These are phyloP conservation scores for Pseudocercospora crystallina DNA, from an alignment of 2,329 filamentous ascomycete genomes.

Conservation along the genomic window DNA sequence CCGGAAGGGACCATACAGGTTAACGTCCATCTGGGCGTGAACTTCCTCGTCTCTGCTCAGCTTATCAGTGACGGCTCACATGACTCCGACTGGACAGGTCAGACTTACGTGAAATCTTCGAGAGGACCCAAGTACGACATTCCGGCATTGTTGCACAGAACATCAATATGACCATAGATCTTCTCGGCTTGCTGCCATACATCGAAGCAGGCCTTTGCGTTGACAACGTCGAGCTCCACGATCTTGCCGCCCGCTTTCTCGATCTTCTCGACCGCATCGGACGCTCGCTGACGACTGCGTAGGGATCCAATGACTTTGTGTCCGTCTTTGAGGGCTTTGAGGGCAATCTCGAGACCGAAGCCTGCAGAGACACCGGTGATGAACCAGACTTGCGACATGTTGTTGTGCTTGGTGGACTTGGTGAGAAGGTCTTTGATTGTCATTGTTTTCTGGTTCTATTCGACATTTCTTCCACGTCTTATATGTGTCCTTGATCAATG, in stretches of 20 bases:
- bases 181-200: slow-evolving; percentile 3
- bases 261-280: slow-evolving; percentile 7
- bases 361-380: slow-evolving; percentile 23
- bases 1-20: slow-evolving; percentile 24
- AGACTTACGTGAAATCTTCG: slow-evolving; percentile 7
- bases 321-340: slow-evolving; percentile 16
- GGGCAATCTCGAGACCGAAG: slow-evolving; percentile 20
- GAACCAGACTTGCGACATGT: slow-evolving; percentile 9
- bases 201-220: neutral
- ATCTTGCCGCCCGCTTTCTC: slow-evolving; percentile 13
- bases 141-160: slow-evolving; percentile 4
- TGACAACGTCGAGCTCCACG: slow-evolving; percentile 3
- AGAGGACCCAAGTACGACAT: slow-evolving; percentile 8
- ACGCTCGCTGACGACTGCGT: slow-evolving; percentile 13
- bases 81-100: neutral
- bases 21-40: slow-evolving; percentile 24
- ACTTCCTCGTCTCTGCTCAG: slow-evolving; percentile 18
- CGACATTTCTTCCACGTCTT: no score
- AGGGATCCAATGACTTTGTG: slow-evolving; percentile 21
- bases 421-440: neutral
- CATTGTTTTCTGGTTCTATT: no score
- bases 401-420: neutral
- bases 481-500: no score
- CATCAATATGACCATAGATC: slow-evolving; percentile 6
- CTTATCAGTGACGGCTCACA: neutral